Conservation (phyloP, 257 asterid species). For the Cinchona pubescens region DNA sequence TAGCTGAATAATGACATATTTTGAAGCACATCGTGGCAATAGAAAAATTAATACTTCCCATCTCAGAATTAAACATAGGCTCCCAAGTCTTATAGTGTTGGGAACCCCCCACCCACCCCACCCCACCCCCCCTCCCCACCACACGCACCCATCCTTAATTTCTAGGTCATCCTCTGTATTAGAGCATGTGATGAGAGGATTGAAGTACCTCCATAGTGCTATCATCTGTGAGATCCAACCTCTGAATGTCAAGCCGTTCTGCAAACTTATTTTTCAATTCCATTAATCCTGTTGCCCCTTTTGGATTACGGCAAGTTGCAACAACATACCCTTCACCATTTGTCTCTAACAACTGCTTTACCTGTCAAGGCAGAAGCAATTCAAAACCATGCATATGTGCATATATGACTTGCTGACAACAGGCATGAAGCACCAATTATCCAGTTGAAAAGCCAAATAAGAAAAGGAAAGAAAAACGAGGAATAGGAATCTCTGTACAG, state of each 20-base stretch:
- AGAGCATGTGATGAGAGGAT: conserved; percentile 6
- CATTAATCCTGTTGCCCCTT: conserved; percentile 55
- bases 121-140: too few relatives aligned
- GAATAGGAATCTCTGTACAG: not conserved
- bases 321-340: conserved; percentile 54
- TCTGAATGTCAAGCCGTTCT: conserved; percentile 71
- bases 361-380: conserved; percentile 39
- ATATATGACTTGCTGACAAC: too few relatives aligned
- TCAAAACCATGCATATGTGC: not conserved
- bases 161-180: not conserved
- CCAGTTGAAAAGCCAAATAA: not conserved
- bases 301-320: conserved; percentile 91
- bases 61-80: not conserved
- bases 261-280: conserved; percentile 64
- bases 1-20: not conserved
- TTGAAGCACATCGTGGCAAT: not conserved
- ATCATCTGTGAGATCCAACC: conserved; percentile 71
- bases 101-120: too few relatives aligned
- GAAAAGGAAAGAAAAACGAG: not conserved
- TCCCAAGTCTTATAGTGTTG: not conserved
- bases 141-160: too few relatives aligned
- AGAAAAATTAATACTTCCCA: not conserved
- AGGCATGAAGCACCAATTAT: not conserved
- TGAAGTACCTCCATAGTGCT: conserved; percentile 71
- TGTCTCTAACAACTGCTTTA: conserved; percentile 75